phyloP scores from a whole-genome alignment of 179 eudicot species.

The Vitellaria paradoxa region DNA sequence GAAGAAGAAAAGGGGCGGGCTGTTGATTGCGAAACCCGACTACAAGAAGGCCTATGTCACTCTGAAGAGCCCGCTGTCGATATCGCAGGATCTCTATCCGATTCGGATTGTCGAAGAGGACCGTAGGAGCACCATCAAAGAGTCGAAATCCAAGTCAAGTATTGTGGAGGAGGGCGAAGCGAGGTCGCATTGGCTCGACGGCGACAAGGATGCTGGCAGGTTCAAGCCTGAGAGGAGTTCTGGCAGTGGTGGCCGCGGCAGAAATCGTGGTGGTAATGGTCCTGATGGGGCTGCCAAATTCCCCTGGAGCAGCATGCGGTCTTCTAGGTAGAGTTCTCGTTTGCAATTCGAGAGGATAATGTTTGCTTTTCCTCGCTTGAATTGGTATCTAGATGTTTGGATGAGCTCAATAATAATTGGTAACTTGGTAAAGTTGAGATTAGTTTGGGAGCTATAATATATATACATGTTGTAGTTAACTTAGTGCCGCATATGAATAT shows the following conservation, averaged over 20 bases:
- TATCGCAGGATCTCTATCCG: slow-evolving; percentile 71
- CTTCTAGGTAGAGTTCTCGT: slow-evolving; percentile 45
- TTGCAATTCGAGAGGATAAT: background rate
- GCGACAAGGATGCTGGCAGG: slow-evolving; percentile 15
- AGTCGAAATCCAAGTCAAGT: slow-evolving; percentile 46
- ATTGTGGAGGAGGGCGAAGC: slow-evolving; percentile 59
- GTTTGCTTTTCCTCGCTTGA: slow-evolving; percentile 5
- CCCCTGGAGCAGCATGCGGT: slow-evolving; percentile 87
- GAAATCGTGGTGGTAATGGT: slow-evolving; percentile 6
- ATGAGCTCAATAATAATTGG: background rate
- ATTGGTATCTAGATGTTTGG: slow-evolving; percentile 1
- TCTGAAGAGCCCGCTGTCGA: slow-evolving; percentile 55
- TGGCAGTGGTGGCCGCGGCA: slow-evolving; percentile 4
- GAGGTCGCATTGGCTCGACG: slow-evolving; percentile 69
- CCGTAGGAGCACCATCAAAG: slow-evolving; percentile 50
- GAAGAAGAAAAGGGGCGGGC: slow-evolving; percentile 81
- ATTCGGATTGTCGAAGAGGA: slow-evolving; percentile 66
- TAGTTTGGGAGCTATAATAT: background rate
- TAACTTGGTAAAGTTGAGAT: too few species aligned
- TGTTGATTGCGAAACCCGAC: slow-evolving; percentile 71
- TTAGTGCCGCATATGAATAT: too few species aligned
- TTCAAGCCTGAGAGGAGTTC: slow-evolving; percentile 22
- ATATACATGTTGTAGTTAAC: background rate
- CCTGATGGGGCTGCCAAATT: slow-evolving; percentile 35
- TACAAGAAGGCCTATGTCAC: slow-evolving; percentile 91